Base-by-base conservation (phyloP, 75 land plant species). In the Picea glauca region DNA sequence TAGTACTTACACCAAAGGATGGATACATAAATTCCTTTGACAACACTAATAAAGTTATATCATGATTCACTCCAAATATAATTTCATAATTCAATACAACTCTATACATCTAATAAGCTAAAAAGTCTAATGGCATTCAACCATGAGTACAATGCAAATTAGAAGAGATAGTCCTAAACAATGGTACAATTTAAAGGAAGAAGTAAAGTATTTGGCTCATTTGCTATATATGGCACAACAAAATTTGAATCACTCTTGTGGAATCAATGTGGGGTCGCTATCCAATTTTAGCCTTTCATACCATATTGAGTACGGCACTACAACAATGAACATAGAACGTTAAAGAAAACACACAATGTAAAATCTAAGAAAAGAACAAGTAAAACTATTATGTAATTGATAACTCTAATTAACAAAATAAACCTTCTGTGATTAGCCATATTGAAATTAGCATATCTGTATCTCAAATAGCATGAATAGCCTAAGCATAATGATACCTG, bases 401-500 rank as follows among this genome's bases (percentile, higher is more conserved):
- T n/a, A 72, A 20, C 60, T 57, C 74, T 59, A 76, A 23, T n/a
- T 6, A 46, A 46, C 50, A 5, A 46, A 46, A 46, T 7, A 46
- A 46, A 46, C 8, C 1, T 46, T 5, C 5, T 6, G 4, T 43
- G 46, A 43, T 4, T 43, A 43, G 46, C 46, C 46, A 43, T 43
- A 43, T 5, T 43, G 46, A 4, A 58, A 74, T 57, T 74, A 9
- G 1, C 40, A 17, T 35, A 72, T 5, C n/a, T 0, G 0, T 3
- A 20, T 70, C 38, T 13, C 17, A 78, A 66, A 78, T 66, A 31
- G 21, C 12, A n/a, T 15, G 13, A 7, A 18, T 1, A 38, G 6
- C 46, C 21, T 38, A 70, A 38, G 18, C 17, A 26, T 13, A 54
- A 57, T 3, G 14, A 35, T 82, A 96, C 99, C 99, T 96, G 87